Base-by-base conservation (phyloP, 805 yeast genomes). In the Pichia exigua region DNA sequence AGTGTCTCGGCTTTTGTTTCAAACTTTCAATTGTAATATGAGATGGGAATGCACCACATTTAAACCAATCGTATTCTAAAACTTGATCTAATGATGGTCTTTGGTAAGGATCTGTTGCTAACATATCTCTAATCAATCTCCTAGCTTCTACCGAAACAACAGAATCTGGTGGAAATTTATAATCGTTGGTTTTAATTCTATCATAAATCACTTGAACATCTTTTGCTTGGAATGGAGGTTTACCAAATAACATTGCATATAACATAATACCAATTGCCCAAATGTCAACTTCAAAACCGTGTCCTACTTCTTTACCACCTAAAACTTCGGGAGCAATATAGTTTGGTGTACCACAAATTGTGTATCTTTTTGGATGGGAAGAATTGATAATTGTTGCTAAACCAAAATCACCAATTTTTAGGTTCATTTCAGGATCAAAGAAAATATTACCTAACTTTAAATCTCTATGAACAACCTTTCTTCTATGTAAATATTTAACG, bases 261-360 rank as follows among this genome's bases (percentile, higher is more conserved):
- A 94, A 77, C 89, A 94, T 94, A 53, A 94, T 87, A 54, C 99
- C 99, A 58, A 90, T 82, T 11, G 99, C 95, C 99, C 99, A 94
- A 54, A 90, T 81, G 67, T 94, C 99, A 42, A 90, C 97, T 67
- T 90, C 97, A 64, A 82, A 91, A 48, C 95, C 83, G 67, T 94
- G 99, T 10, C 98, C 99, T 13, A 81, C 77, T 49, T 75, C 79
- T 61, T 89, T 89, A 28, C 96, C 95, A 42, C 90, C 87, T 57
- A 94, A 76, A 22, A 94, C 96, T 72, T 94, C 99, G 9, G 99
- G 99, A 1, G 99, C 97, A 65, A 94, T 94, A 67, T 94, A 94
- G 70, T 94, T 94, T 54, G 99, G 99, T 24, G 99, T 94, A 50
- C 99, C 99, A 69, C 99, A 94, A 51, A 94, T 88, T 44, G 99